A percentile compares a stretch with the other conserved stretches of the same genome.
phyloP scores from a whole-genome alignment of 202 grass and related monocot species.

The Brachypodium distachyon region DNA sequence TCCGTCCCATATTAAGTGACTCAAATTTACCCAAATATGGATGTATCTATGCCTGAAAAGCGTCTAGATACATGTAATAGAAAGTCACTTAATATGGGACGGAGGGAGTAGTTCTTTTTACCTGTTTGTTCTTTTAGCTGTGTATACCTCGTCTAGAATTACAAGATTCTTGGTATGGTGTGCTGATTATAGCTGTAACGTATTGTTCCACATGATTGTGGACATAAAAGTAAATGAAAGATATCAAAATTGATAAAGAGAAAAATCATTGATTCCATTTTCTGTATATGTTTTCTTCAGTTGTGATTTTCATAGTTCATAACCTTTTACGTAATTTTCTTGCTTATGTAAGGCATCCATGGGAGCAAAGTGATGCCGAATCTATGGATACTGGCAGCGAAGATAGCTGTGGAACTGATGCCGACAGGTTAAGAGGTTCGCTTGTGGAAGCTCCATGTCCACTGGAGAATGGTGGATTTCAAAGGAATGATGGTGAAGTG shows the following conservation, averaged over 20 bases:
- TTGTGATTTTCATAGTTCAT: neutral
- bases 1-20: no score
- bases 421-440: slow-evolving; percentile 37
- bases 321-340: slow-evolving; percentile 30
- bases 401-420: slow-evolving; percentile 50
- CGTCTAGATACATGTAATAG: no score
- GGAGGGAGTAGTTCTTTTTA: neutral
- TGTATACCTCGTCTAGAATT: neutral
- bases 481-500: slow-evolving; percentile 38
- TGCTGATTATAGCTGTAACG: neutral
- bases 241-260: neutral
- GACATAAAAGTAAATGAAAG: neutral
- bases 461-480: slow-evolving; percentile 33
- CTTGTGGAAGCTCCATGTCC: slow-evolving; percentile 9
- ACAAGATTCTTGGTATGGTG: neutral
- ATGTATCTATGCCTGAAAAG: no score
- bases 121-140: neutral
- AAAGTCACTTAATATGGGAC: no score
- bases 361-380: slow-evolving; percentile 66
- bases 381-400: slow-evolving; percentile 82
- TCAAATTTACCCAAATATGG: no score
- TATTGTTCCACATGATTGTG: neutral
- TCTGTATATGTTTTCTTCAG: neutral
- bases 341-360: slow-evolving; percentile 49
- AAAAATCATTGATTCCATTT: neutral